Base-by-base conservation (phyloP, 306 rosid genomes). In the Fragaria vesca region DNA sequence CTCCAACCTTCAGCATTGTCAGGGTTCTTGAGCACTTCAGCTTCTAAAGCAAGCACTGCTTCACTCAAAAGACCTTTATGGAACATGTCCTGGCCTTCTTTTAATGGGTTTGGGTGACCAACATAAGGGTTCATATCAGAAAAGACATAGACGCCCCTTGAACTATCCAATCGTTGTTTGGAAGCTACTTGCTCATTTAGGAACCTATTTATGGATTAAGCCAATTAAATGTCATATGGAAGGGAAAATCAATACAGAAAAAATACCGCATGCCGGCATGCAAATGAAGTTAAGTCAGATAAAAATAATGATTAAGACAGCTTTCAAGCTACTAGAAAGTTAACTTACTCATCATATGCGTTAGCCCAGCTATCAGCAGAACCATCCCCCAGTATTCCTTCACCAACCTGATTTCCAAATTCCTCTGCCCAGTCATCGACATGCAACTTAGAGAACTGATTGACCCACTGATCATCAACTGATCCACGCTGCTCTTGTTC, bases 41-140 rank as follows among this genome's bases (percentile, higher is more conserved):
- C 99, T 88, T 96, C 99, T 85, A 96, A 88, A 66, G 99, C 99
- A 74, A 96, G 96, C 86, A 93, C 99, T 34, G 99, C 98, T 87
- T 96, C 99, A 84, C 99, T 96, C 89, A 96, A 76, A 80, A 96
- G 98, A 61, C 99, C 99, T 83, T 88, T 93, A 77, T 92, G 93
- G 86, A 96, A 96, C 80, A 96, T 90, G 55, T 96, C 99, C 78
- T 93, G 99, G 48, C 99, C 99, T 90, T 93, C 99, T 89, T 96
- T 96, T 66, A 93, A 84, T 73, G 99, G 99, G 85, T 93, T 90
- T 54, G 93, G 86, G 74, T 90, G 97, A 74, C 99, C 99, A 40
- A 91, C 99, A 86, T 96, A 96, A 28, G 99, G 99, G 85, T 96
- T 96, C 90, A 96, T 88, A 86, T 96, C 99, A 36, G 99, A 93